A percentile compares a stretch with the other conserved stretches of the same genome.
Evolutionary conservation across 108 stramenopile species (phyloP).

Genomic region (Seminavis robusta): DNA sequence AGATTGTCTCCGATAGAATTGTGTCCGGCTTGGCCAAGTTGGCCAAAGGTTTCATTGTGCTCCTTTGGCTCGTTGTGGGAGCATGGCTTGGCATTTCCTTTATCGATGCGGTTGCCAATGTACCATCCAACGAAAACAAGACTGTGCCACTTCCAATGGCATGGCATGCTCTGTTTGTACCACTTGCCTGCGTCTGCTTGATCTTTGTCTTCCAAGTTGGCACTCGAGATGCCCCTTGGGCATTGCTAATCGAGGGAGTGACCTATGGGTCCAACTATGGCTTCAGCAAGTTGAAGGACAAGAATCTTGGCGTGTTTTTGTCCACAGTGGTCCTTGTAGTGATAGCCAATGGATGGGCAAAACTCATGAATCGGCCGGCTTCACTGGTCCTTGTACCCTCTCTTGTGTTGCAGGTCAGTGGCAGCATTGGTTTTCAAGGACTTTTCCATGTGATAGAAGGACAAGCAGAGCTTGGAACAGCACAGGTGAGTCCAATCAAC

Average conservation of each 20-base stretch:
- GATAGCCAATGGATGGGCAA: slow-evolving; percentile 9
- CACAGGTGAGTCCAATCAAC: too few species aligned
- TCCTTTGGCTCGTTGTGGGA: slow-evolving; percentile 11
- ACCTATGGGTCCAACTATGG: background rate
- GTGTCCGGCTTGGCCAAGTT: background rate
- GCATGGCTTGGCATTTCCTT: slow-evolving; percentile 4
- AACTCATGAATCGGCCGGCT: slow-evolving; percentile 4
- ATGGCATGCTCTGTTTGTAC: slow-evolving; percentile 10
- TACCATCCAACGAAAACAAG: too few species aligned
- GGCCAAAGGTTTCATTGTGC: slow-evolving; percentile 1
- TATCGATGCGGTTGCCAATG: background rate
- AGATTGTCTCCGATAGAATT: slow-evolving; percentile 7
- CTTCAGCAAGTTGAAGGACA: background rate
- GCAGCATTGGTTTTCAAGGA: slow-evolving; percentile 13
- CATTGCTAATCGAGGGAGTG: background rate
- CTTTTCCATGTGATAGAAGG: background rate
- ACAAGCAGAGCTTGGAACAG: background rate
- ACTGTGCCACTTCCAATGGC: background rate
- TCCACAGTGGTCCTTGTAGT: background rate
- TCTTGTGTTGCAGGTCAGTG: slow-evolving; percentile 3
- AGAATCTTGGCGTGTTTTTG: slow-evolving; percentile 1
- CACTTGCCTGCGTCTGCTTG: slow-evolving; percentile 5
- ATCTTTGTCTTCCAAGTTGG: slow-evolving; percentile 9
- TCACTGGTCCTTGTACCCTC: slow-evolving; percentile 3
- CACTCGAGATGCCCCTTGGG: background rate